These are phyloP conservation scores for Melastoma malabathricum DNA, from an alignment of 345 rosid genomes.

Conservation along the genomic window DNA sequence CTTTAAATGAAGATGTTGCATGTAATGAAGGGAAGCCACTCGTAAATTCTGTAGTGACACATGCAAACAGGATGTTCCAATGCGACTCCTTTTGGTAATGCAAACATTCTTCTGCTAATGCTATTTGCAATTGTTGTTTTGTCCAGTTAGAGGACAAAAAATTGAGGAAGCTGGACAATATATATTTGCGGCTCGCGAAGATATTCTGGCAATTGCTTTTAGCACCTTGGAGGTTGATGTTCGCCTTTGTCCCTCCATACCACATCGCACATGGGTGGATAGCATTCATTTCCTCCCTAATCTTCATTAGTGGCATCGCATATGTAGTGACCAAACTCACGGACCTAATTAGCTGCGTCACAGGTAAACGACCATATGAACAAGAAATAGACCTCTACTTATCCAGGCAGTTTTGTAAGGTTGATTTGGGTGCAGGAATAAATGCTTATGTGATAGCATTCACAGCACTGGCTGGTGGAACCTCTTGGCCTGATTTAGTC, in stretches of 20 bases:
- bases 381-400: too few species aligned
- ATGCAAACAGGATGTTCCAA: too few species aligned
- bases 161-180: slow-evolving; percentile 42
- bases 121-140: too few species aligned
- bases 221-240: slow-evolving; percentile 65
- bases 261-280: slow-evolving; percentile 88
- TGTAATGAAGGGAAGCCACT: too few species aligned
- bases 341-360: slow-evolving; percentile 81
- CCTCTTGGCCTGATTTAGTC: slow-evolving; percentile 96
- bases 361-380: slow-evolving; percentile 38
- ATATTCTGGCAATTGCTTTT: slow-evolving; percentile 47
- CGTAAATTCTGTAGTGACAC: too few species aligned
- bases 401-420: not conserved
- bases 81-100: not conserved
- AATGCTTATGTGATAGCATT: slow-evolving; percentile 89
- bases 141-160: slow-evolving; percentile 52
- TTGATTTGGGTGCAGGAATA: slow-evolving; percentile 36
- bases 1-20: too few species aligned
- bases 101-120: too few species aligned
- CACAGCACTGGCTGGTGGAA: slow-evolving; percentile 83
- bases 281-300: slow-evolving; percentile 68
- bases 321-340: slow-evolving; percentile 60
- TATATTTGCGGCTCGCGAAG: slow-evolving; percentile 26
- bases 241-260: slow-evolving; percentile 86
- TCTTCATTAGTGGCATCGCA: slow-evolving; percentile 77